These are phyloP conservation scores for Pelargonium citronellum DNA, from an alignment of 441 rosid species.

Conservation along the genomic window DNA sequence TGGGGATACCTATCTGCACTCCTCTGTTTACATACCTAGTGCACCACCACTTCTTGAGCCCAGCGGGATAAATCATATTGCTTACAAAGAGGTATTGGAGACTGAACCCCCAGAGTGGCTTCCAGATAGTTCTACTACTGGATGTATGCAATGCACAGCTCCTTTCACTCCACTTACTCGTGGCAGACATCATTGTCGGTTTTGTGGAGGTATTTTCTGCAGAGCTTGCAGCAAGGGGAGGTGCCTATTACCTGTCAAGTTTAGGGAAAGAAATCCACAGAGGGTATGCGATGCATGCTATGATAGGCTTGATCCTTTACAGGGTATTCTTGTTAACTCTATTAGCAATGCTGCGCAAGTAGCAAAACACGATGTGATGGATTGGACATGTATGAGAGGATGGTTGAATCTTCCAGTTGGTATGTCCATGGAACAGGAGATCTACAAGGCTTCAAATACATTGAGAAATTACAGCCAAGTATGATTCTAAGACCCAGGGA, in stretches of 20 bases:
- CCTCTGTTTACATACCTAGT: conserved; percentile 90
- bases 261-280: conserved; percentile 84
- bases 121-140: conserved; percentile 70
- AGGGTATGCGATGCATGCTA: conserved; percentile 92
- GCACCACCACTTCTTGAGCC: conserved; percentile 90
- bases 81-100: conserved; percentile 59
- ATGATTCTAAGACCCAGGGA: conserved; percentile 15
- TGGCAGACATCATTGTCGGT: conserved; percentile 96
- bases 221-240: conserved; percentile 71
- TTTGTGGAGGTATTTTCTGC: conserved; percentile 92
- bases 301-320: conserved; percentile 92
- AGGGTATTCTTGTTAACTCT: conserved; percentile 63
- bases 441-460: conserved; percentile 83
- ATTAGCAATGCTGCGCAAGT: conserved; percentile 87
- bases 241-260: conserved; percentile 71
- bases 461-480: conserved; percentile 79
- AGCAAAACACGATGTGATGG: conserved; percentile 88
- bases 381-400: conserved; percentile 90
- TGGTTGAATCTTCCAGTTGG: conserved; percentile 96
- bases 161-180: conserved; percentile 75
- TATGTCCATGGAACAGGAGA: conserved; percentile 89
- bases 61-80: conserved; percentile 43
- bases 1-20: conserved; percentile 69
- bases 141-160: conserved; percentile 75
- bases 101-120: conserved; percentile 95